Evolutionary conservation across 139 green algal genomes (phyloP).

Genomic region (Chlorella sp.): DNA sequence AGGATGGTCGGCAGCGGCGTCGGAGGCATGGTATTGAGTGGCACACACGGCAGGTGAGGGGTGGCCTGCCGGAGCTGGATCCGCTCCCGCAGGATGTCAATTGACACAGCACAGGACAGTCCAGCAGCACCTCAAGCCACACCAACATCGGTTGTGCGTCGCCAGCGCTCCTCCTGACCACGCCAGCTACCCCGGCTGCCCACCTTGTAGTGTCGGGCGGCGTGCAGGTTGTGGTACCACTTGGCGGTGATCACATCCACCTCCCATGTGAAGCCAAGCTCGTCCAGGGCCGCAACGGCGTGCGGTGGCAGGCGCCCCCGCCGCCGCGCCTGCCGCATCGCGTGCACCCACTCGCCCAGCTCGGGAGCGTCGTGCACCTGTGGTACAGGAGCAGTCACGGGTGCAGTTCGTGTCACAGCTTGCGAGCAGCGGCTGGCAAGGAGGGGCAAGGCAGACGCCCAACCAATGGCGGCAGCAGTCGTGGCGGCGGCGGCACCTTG

Average conservation of each 20-base stretch:
- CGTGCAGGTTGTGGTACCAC: slow-evolving; percentile 48
- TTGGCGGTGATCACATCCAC: slow-evolving; percentile 42
- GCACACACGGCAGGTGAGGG: neutral
- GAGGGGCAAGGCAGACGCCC: no score
- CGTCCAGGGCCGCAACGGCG: slow-evolving; percentile 34
- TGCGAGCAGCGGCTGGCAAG: no score
- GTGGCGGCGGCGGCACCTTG: neutral
- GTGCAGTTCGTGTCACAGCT: neutral
- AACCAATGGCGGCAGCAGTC: no score
- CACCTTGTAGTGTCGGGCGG: slow-evolving; percentile 35
- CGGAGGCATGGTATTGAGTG: neutral
- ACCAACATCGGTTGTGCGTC: no score
- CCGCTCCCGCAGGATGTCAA: no score
- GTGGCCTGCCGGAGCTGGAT: neutral
- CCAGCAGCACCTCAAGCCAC: no score
- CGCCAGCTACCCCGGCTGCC: neutral
- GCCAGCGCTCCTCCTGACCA: no score
- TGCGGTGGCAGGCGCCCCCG: slow-evolving; percentile 23
- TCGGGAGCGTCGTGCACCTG: slow-evolving; percentile 42
- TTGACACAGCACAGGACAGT: neutral
- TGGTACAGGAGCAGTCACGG: neutral
- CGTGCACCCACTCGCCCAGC: slow-evolving; percentile 50
- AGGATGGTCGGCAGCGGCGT: neutral
- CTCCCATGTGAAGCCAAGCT: slow-evolving; percentile 48
- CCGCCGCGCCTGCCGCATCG: slow-evolving; percentile 20